Evolutionary conservation across 208 protist genomes (phyloP), one percentile per base, ranked within the genome.

Genomic region (Crithidia sp.): DNA sequence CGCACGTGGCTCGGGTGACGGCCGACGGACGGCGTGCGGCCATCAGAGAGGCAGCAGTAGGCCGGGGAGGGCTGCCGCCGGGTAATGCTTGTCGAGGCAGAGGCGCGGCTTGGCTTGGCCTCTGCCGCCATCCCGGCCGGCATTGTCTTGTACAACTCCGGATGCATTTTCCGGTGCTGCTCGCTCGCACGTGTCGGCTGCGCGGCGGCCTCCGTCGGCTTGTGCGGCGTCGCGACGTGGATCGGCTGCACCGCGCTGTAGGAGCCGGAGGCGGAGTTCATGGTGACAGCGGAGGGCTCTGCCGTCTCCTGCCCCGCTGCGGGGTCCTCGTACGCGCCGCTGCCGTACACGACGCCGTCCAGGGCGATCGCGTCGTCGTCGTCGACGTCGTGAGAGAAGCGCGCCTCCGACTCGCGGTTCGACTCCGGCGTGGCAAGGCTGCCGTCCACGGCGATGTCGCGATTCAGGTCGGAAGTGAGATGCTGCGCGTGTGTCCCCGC

Each of bases 1-100:
- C 62, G 62, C 36, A 57, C 17, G 50, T 67, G 62, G 9, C 10
- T 67, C 49, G 62, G 62, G 49, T 67, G 62, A 43, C 62, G 62
- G 37, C 62, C 62, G 3, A 67, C 62, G 5, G 62, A 67, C 8
- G 62, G 49, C 7, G 62, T 67, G 62, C 62, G 62, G 62, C 62
- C 62, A n/a, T 67, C 62, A 5, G 62, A 67, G 5, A 67, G 40
- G 62, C 62, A 67, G 41, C 41, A 37, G 49, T 67, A 67, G 7
- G 62, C 45, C 19, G 62, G 62, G 5, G 62, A 67, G 10, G 13
- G 62, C 62, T 67, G 62, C 17, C 62, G 62, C n/a, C 49, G 62
- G 13, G 45, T 49, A 13, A 2, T 49, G 45, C 45, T 49, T 7
- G 9, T 49, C 9, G 37, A 37, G 10, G 49, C 17, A 14, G 10